Evolutionary conservation across 345 rosid species (phyloP).

Genomic region (Stellera chamaejasme): DNA sequence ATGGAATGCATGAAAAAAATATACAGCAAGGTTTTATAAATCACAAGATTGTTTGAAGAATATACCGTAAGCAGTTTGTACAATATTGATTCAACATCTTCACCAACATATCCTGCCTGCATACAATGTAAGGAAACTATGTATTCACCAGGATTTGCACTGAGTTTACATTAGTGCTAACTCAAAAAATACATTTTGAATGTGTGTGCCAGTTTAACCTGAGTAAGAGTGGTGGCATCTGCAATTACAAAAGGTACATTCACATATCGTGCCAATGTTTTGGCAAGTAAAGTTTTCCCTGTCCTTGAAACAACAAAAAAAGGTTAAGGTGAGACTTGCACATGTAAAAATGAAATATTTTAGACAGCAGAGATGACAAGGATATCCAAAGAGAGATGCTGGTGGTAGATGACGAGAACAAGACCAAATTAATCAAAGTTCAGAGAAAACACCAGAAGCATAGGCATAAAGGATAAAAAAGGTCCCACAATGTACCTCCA

Average conservation of each 20-base stretch:
- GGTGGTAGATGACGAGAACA: too few species aligned
- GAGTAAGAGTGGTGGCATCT: constrained; percentile 97
- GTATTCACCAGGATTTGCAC: background rate
- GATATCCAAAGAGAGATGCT: too few species aligned
- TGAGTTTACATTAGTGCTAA: background rate
- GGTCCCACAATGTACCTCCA: too few species aligned
- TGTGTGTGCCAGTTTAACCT: constrained; percentile 40
- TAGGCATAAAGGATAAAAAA: constrained; percentile 1
- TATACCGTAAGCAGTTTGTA: constrained; percentile 88
- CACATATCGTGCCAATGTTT: constrained; percentile 92
- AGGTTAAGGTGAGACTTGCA: constrained; percentile 29
- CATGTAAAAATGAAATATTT: constrained; percentile 5
- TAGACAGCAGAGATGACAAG: background rate
- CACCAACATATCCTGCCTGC: constrained; percentile 99
- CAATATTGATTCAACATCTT: constrained; percentile 98
- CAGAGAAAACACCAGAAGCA: background rate
- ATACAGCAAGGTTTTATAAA: constrained; percentile 2
- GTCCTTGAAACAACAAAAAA: constrained; percentile 54
- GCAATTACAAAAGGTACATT: constrained; percentile 96
- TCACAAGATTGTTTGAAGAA: constrained; percentile 6
- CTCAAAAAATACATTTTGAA: background rate
- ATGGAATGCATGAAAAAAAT: background rate
- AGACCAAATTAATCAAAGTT: background rate
- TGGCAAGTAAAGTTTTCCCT: constrained; percentile 99
- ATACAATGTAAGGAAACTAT: constrained; percentile 13